Evolutionary conservation across 768 basidiomycete genomes (phyloP), one percentile per base, ranked within the genome.

Genomic region (Amanita pseudoporphyria): DNA sequence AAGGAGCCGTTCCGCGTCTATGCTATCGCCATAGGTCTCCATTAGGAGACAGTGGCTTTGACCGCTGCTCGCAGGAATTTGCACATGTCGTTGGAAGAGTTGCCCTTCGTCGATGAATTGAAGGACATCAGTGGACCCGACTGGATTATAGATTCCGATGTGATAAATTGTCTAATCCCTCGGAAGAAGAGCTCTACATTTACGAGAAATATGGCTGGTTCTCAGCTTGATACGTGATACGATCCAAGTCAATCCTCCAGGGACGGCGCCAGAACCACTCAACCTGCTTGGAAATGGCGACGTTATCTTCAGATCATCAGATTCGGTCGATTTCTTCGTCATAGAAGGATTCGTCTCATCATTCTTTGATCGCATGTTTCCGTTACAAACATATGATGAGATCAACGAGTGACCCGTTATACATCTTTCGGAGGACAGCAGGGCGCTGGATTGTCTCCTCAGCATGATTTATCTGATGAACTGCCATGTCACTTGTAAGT

Each of bases 81-180:
- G 58, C 65, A n/a, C 71, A 74, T 49, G 73, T 66, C 6, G 79
- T 76, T 57, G 31, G 14, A 46, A 18, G 10, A 35, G 3, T 31
- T 48, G 13, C 9, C 37, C 13, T 48, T 26, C 38, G 9, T 30
- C 24, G 18, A 48, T 3, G 47, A 48, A 37, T 21, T 48, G 19
- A 26, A 21, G 28, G 16, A 18, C 18, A 48, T 48, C 36, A 48
- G 21, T 9, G 47, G 47, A 3, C 37, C 37, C 24, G 38, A 24
- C 28, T 48, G 37, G 26, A 39, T 9, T 48, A 48, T 26, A 19
- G 47, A 14, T 39, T 9, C 24, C 26, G 36, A 10, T 48, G 47
- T 12, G 47, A 47, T n/a, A 26, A 26, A 7, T 26, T 22, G 21
- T 3, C 10, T 9, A 9, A n/a, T 35, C 9, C 21, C 14, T 19